phyloP scores from a whole-genome alignment of 129 eudicot genomes.

The Pulicaria dysenterica region DNA sequence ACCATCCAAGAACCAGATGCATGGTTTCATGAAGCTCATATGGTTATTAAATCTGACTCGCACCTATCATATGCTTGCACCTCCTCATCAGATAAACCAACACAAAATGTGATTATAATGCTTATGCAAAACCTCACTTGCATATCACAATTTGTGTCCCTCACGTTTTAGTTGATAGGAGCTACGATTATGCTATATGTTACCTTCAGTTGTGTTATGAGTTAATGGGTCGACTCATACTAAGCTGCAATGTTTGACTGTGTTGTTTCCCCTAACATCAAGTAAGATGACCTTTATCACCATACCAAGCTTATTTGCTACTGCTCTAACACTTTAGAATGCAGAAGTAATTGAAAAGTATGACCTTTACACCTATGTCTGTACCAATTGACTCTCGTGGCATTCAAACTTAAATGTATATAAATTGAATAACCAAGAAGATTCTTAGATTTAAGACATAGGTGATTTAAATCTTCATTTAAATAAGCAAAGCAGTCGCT shows the following conservation, averaged over 20 bases:
- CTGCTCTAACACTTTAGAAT: neutral
- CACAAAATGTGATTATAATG: neutral
- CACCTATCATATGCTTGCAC: neutral
- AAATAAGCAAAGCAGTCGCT: neutral
- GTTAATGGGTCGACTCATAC: neutral
- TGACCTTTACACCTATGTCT: neutral
- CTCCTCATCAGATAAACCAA: neutral
- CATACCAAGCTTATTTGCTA: no score
- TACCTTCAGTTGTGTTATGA: neutral
- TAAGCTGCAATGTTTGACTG: no score
- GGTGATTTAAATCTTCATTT: neutral
- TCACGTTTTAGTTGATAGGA: no score
- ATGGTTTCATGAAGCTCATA: neutral
- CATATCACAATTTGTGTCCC: no score
- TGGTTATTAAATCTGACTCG: neutral
- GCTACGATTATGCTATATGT: neutral
- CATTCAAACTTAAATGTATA: neutral
- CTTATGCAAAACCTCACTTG: no score
- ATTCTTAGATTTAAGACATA: neutral
- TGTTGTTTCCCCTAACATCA: no score
- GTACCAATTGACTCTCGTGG: neutral
- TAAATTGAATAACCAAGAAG: neutral
- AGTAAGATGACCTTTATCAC: no score
- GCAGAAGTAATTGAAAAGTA: neutral
- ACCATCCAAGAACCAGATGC: neutral